Percentiles rank a stretch among this genome's conserved stretches.
These are phyloP conservation scores for Silene vulgaris DNA, from an alignment of 179 eudicot species.

Conservation along the genomic window DNA sequence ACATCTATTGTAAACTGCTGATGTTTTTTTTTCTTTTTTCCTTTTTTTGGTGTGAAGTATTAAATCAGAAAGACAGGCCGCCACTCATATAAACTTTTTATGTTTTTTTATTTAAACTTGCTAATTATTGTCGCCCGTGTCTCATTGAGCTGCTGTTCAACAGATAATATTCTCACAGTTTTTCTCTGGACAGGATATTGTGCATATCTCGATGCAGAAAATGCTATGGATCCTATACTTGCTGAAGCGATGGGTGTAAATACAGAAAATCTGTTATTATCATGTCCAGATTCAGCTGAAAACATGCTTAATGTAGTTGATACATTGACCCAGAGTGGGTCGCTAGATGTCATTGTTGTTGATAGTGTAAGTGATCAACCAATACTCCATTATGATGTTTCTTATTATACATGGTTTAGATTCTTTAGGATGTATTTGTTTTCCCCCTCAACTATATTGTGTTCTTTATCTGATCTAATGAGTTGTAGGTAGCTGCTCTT, in stretches of 20 bases:
- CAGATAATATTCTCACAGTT: conserved; percentile 10
- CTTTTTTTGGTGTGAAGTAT: too few species aligned
- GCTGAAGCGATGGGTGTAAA: conserved; percentile 80
- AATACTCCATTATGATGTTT: not conserved
- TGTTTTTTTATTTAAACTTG: not conserved
- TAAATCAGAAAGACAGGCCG: too few species aligned
- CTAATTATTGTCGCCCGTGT: not conserved
- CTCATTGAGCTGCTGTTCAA: not conserved
- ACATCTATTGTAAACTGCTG: not conserved
- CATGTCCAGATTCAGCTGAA: conserved; percentile 93
- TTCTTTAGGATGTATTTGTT: not conserved
- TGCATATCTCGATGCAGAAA: conserved; percentile 93
- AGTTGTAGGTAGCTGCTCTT: conserved; percentile 93
- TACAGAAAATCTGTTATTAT: conserved; percentile 67
- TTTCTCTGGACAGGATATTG: conserved; percentile 65
- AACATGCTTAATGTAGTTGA: conserved; percentile 84
- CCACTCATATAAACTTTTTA: too few species aligned
- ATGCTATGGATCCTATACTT: conserved; percentile 76
- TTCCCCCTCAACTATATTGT: not conserved
- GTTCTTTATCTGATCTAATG: conserved; percentile 20
- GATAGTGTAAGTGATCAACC: conserved; percentile 68
- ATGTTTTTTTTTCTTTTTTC: too few species aligned
- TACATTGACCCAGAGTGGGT: conserved; percentile 81
- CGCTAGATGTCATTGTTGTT: conserved; percentile 83
- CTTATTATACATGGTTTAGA: conserved; percentile 8